Evolutionary conservation across 257 asterid genomes (phyloP), one percentile per base, ranked within the genome.

Genomic region (Solanum bukasovii): DNA sequence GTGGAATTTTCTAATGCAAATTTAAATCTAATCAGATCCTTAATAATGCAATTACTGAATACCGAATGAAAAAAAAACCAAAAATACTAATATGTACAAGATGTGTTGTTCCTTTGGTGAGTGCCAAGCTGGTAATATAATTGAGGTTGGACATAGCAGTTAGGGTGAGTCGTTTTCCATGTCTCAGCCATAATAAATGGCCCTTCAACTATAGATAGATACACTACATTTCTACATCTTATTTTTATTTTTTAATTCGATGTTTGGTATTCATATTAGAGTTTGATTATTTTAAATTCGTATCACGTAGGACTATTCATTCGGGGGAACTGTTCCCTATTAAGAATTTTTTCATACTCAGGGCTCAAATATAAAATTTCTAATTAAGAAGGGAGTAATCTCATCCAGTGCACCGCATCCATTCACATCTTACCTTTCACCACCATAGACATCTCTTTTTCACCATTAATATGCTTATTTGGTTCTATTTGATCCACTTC

Each of bases 41-140:
- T 4, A 21, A 1, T 5, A 11, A 52, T 16, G 8, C 1, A 29
- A 1, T 25, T 25, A 65, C 5, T 9, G 0, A 12, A 67, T 67
- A 27, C 6, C 20, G 10, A n/a, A 5, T 12, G 1, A 2, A 13
- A 25, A 46, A 46, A 14, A 49, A 44, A 23, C 0, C 1, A n/a
- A 65, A 65, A 65, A 65, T n/a, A 4, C 14, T 11, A 74, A 74
- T 23, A 38, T 13, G 35, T n/a, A 42, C 49, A 29, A 35, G 31
- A 37, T 21, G 5, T 37, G 52, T 21, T 74, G 83, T 23, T 35
- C 6, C 20, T 75, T 18, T n/a, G 21, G 31, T 38, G 83, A 75
- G 5, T 75, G 83, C 83, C 83, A 75, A 75, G 59, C 56, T 75
- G 83, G 59, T 75, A 70, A 73, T 61, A 23, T 61, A 61, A 75